phyloP scores from a whole-genome alignment of 2,329 filamentous ascomycete species.

The Cladosporium sphaerospermum region DNA sequence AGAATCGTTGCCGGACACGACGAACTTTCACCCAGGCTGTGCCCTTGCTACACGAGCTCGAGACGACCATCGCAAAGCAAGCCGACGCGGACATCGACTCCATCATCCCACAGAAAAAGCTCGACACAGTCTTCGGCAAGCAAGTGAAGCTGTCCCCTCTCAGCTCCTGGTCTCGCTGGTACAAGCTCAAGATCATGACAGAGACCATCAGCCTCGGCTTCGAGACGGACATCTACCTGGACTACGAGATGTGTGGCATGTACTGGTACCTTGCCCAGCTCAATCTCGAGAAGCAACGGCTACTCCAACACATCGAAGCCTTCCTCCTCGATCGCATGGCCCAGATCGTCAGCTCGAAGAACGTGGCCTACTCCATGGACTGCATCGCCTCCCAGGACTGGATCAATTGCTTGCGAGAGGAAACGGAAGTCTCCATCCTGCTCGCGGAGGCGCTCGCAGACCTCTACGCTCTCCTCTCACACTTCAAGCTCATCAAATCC shows the following conservation, averaged over 20 bases:
- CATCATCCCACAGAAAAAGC: conserved; percentile 1
- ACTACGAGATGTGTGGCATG: conserved; percentile 78
- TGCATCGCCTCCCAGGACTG: conserved; percentile 15
- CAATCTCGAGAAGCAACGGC: conserved; percentile 11
- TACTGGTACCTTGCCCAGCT: conserved; percentile 56
- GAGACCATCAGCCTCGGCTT: conserved; percentile 88
- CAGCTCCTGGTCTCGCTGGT: conserved; percentile 81
- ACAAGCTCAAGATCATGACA: conserved; percentile 85
- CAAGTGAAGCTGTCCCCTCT: conserved; percentile 57
- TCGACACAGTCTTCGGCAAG: not conserved
- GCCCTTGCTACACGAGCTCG: conserved; percentile 74
- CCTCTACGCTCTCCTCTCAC: conserved; percentile 61
- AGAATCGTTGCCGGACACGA: conserved; percentile 86
- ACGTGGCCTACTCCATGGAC: conserved; percentile 22
- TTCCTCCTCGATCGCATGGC: conserved; percentile 45
- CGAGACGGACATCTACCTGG: conserved; percentile 83
- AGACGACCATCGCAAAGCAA: conserved; percentile 56
- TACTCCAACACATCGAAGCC: conserved; percentile 62
- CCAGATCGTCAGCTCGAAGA: conserved; percentile 23
- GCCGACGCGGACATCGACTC: conserved; percentile 18
- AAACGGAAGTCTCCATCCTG: conserved; percentile 22
- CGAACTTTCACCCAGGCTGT: conserved; percentile 82
- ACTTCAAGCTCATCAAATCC: conserved; percentile 48
- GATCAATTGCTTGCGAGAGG: conserved; percentile 25
- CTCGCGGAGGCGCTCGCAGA: conserved; percentile 33